Conservation (phyloP, 108 stramenopile genomes). For the Cyclotella sp. region DNA sequence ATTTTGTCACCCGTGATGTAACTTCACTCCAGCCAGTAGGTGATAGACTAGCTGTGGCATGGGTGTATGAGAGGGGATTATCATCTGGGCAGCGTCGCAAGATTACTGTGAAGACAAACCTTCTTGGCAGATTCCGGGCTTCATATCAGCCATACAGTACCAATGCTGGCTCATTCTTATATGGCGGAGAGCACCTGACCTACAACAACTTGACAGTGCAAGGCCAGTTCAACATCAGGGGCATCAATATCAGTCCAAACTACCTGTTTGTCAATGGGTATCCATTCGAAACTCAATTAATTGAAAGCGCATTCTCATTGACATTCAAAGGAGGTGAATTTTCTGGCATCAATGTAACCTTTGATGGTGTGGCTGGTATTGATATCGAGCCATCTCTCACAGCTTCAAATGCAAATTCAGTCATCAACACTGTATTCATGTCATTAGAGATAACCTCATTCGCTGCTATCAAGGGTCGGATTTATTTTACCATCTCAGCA, state of each 20-base stretch:
- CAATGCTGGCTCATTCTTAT: slow-evolving; percentile 25
- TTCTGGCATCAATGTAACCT: slow-evolving; percentile 17
- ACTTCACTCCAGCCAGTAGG: slow-evolving; percentile 18
- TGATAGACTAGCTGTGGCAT: slow-evolving; percentile 23
- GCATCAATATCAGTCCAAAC: slow-evolving; percentile 22
- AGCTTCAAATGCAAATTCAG: slow-evolving; percentile 10
- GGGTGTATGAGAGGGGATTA: slow-evolving; percentile 28
- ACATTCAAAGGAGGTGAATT: slow-evolving; percentile 27
- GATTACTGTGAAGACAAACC: slow-evolving; percentile 33
- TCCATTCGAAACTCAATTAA: slow-evolving; percentile 11
- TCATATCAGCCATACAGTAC: slow-evolving; percentile 30
- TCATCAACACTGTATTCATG: slow-evolving; percentile 24
- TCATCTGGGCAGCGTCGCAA: slow-evolving; percentile 22
- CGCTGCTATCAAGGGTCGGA: slow-evolving; percentile 10
- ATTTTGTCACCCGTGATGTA: slow-evolving; percentile 20
- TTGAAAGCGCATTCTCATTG: slow-evolving; percentile 27
- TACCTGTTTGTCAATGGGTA: slow-evolving; percentile 15
- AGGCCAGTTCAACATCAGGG: slow-evolving; percentile 19
- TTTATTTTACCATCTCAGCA: slow-evolving; percentile 33
- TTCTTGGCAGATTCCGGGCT: slow-evolving; percentile 15
- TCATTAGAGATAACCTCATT: slow-evolving; percentile 19
- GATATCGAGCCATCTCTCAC: slow-evolving; percentile 15
- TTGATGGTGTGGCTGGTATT: slow-evolving; percentile 16
- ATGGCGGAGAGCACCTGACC: slow-evolving; percentile 34
- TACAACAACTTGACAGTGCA: slow-evolving; percentile 30